A percentile compares a stretch with the other conserved stretches of the same genome.
These are phyloP conservation scores for Suhomyces kunorum DNA, from an alignment of 1,139 yeast genomes.

Conservation along the genomic window DNA sequence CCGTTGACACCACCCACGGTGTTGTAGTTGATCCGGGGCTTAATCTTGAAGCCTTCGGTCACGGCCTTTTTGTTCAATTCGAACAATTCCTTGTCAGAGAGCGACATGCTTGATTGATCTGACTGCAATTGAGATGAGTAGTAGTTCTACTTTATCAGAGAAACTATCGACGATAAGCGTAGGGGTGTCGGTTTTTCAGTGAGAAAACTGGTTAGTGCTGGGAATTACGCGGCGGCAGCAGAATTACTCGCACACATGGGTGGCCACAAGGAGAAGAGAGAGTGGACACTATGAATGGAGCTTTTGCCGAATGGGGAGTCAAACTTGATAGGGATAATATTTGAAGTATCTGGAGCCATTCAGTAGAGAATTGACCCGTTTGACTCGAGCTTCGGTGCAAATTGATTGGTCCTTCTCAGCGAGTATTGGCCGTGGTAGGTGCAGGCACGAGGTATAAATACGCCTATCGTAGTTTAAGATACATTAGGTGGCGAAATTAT, in stretches of 20 bases:
- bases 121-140: constrained; percentile 8
- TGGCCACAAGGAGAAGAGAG: not conserved
- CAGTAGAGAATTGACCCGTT: too few relatives aligned
- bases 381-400: too few relatives aligned
- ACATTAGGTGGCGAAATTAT: too few relatives aligned
- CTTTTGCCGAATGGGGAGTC: too few relatives aligned
- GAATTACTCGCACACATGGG: constrained; percentile 2
- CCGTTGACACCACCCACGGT: constrained; percentile 99
- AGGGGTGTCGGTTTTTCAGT: constrained; percentile 13
- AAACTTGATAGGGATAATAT: too few relatives aligned
- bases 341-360: too few relatives aligned
- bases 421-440: too few relatives aligned
- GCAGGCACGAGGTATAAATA: too few relatives aligned
- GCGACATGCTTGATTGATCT: constrained; percentile 18
- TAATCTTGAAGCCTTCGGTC: constrained; percentile 83
- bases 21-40: constrained; percentile 89
- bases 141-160: constrained; percentile 8
- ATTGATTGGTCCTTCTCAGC: too few relatives aligned
- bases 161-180: constrained; percentile 12
- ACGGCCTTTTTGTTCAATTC: constrained; percentile 91
- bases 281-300: too few relatives aligned
- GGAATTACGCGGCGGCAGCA: constrained; percentile 9
- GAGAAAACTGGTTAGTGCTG: constrained; percentile 12
- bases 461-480: too few relatives aligned
- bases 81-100: constrained; percentile 57